Evolutionary conservation across 305 asterid genomes (phyloP).

Genomic region (Fraxinus baroniana): DNA sequence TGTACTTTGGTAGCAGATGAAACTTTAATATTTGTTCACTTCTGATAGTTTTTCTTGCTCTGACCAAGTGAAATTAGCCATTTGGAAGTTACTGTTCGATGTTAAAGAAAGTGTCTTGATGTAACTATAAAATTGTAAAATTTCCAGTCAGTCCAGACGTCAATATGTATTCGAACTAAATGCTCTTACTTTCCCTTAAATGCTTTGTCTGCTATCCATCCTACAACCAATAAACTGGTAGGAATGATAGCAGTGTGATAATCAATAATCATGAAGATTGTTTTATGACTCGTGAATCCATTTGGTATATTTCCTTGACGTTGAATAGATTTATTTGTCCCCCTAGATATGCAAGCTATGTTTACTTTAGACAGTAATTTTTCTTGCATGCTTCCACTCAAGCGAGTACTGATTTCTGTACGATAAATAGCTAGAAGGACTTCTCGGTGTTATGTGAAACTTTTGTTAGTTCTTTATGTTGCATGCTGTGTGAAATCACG

Average conservation of each 20-base stretch:
- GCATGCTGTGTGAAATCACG: not conserved
- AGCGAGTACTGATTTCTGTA: not conserved
- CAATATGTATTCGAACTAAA: not conserved
- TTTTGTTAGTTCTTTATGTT: not conserved
- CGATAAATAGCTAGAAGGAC: slow-evolving; percentile 9
- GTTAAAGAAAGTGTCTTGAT: slow-evolving; percentile 11
- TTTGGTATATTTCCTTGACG: slow-evolving; percentile 8
- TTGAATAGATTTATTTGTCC: not conserved
- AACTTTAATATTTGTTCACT: slow-evolving; percentile 6
- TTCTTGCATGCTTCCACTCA: not conserved
- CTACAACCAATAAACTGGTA: not conserved
- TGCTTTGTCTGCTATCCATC: not conserved
- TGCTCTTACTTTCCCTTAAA: slow-evolving; percentile 2
- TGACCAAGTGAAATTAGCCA: slow-evolving; percentile 18
- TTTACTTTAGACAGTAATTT: not conserved
- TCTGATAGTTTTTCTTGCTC: slow-evolving; percentile 14
- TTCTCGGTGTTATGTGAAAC: not conserved
- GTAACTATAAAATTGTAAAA: not conserved
- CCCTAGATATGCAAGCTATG: not conserved
- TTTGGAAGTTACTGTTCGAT: slow-evolving; percentile 1
- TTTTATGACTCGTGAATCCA: slow-evolving; percentile 6
- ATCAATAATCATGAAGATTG: not conserved
- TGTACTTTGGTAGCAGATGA: not conserved
- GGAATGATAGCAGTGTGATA: not conserved
- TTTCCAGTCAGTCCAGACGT: not conserved